Evolutionary conservation across 495 filamentous ascomycete genomes (phyloP), one percentile per base, ranked within the genome.

Genomic region (Lasiosphaeriaceae sp.): DNA sequence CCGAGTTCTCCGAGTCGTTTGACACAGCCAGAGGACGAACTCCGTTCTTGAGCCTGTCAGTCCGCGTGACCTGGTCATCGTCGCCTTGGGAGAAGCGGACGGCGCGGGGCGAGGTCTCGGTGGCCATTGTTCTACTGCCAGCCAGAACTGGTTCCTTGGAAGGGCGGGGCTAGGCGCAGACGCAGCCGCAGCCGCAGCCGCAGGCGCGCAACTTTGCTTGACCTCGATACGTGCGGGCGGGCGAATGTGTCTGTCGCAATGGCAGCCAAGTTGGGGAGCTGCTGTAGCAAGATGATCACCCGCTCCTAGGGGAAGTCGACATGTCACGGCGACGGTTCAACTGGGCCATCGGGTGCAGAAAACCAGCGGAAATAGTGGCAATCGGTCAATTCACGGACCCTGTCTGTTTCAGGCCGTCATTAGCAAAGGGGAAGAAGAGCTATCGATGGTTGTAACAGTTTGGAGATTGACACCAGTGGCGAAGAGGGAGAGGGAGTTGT

Each of bases 1-100:
- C 80, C 29, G 85, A 86, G 56, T 77, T 83, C 39, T 84, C 85
- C 22, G 85, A 88, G 65, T 89, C 87, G 54, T 66, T 83, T 60
- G 70, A 78, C 66, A 69, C 71, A 51, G 72, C 74, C 63, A 65
- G 52, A 14, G 84, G 77, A 47, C 82, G 80, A 26, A 64, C 62
- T 0, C 58, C 62, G 44, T 64, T 64, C 54, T 76, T 76, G 60
- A 66, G 55, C 52, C 64, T 72, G 16, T 78, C 71, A 26, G 66
- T 48, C 24, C 55, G 64, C 45, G 56, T 57, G 54, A 43, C 23
- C 31, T 47, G 60, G 47, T 71, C 73, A 51, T 71, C 66, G 23
- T 72, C 74, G 64, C 64, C 57, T 26, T 74, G 69, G 11, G 73
- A 77, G 62, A 83, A 83, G 58, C 80, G 78, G 57, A 82, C 77